Conservation (phyloP, 1,139 yeast genomes). For the Candida sp. region DNA sequence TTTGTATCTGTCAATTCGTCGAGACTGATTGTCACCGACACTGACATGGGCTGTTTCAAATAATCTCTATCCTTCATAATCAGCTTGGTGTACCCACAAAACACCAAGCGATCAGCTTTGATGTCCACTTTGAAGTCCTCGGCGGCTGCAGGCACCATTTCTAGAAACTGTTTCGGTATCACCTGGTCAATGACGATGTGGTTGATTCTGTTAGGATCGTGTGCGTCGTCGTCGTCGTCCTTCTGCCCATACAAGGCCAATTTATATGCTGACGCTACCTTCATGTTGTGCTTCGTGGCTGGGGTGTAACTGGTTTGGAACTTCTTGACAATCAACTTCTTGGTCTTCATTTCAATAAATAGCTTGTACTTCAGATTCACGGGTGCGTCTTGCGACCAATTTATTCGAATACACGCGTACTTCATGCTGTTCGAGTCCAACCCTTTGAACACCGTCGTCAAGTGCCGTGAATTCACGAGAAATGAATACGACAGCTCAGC, state of each 20-base stretch:
- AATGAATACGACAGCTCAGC: conserved; percentile 37
- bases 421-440: conserved; percentile 47
- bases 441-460: conserved; percentile 52
- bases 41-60: conserved; percentile 61
- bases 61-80: conserved; percentile 54
- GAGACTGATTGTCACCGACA: conserved; percentile 51
- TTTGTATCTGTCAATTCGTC: conserved; percentile 33
- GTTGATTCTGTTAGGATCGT: conserved; percentile 20
- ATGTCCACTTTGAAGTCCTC: conserved; percentile 60
- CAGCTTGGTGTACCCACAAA: conserved; percentile 59
- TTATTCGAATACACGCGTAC: conserved; percentile 36
- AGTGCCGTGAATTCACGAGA: conserved; percentile 49
- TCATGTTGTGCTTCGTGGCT: conserved; percentile 35
- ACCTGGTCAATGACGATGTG: conserved; percentile 47
- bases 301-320: conserved; percentile 58
- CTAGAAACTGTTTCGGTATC: conserved; percentile 54
- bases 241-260: conserved; percentile 26
- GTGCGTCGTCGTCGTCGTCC: conserved; percentile 7
- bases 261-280: conserved; percentile 44
- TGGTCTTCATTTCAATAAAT: conserved; percentile 52
- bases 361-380: conserved; percentile 36
- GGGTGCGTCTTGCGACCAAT: conserved; percentile 26
- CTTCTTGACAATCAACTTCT: conserved; percentile 54
- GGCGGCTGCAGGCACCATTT: conserved; percentile 51
- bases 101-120: conserved; percentile 41